Percentiles rank a stretch among this genome's conserved stretches.
phyloP scores from a whole-genome alignment of 345 rosid genomes.

The Populus simonii region DNA sequence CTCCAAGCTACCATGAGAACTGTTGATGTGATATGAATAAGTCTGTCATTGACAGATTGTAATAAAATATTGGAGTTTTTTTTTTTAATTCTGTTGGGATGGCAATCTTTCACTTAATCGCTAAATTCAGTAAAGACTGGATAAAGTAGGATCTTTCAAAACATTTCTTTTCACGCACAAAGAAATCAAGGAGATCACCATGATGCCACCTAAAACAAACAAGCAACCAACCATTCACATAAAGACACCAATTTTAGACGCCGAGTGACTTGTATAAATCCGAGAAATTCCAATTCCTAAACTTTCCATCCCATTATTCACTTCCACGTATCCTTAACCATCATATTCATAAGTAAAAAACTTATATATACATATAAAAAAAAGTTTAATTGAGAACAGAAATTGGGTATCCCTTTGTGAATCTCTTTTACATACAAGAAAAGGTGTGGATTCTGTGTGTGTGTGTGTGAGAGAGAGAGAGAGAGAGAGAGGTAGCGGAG shows the following conservation, averaged over 20 bases:
- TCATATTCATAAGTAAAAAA: background rate
- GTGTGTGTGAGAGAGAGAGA: too few relatives aligned
- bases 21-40: background rate
- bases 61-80: too few relatives aligned
- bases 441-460: too few relatives aligned
- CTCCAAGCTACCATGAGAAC: background rate
- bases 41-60: too few relatives aligned
- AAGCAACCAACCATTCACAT: background rate
- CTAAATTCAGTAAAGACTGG: background rate
- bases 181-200: background rate
- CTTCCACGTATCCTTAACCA: background rate
- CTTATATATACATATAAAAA: too few relatives aligned
- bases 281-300: background rate
- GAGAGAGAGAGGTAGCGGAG: background rate
- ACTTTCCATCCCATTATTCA: background rate
- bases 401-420: background rate
- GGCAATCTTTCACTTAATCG: background rate
- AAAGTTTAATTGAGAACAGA: background rate
- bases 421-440: background rate
- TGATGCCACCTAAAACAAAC: background rate
- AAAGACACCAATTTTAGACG: background rate
- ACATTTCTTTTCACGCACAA: background rate
- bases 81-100: too few relatives aligned
- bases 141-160: background rate
- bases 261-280: background rate